Conservation (phyloP, 2,329 filamentous ascomycete genomes). For the Alternaria brassicae region DNA sequence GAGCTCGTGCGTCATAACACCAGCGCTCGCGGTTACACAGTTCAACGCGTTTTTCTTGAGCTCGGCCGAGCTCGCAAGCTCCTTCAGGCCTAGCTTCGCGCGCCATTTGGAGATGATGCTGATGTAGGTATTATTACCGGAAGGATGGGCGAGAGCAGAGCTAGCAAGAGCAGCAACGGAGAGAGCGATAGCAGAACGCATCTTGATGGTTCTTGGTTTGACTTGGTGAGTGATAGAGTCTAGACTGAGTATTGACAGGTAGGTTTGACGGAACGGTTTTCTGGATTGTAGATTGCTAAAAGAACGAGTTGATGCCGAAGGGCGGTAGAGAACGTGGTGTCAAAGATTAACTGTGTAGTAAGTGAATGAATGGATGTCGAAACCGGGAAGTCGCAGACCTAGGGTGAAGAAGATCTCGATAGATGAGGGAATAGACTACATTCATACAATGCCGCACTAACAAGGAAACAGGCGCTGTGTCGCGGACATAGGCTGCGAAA, state of each 20-base stretch:
- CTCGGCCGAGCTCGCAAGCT: constrained; percentile 23
- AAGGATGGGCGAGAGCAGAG: constrained; percentile 37
- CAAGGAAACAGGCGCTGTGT: constrained; percentile 20
- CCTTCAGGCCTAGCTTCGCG: constrained; percentile 34
- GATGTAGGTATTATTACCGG: constrained; percentile 32
- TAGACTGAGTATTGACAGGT: constrained; percentile 21
- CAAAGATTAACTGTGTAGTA: constrained; percentile 40
- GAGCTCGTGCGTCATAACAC: constrained; percentile 44
- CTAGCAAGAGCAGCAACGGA: constrained; percentile 41
- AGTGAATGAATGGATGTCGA: constrained; percentile 38
- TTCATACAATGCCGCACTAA: constrained; percentile 34
- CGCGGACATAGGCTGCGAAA: constrained; percentile 27
- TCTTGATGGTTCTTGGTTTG: constrained; percentile 31
- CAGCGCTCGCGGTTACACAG: constrained; percentile 32
- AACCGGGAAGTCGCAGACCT: constrained; percentile 49
- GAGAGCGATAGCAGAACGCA: constrained; percentile 37
- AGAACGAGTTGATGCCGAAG: constrained; percentile 37
- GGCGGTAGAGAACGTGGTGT: constrained; percentile 43
- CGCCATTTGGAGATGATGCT: constrained; percentile 38
- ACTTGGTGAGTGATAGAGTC: constrained; percentile 13
- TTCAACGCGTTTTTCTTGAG: constrained; percentile 39
- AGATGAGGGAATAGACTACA: constrained; percentile 30
- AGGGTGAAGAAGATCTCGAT: constrained; percentile 23
- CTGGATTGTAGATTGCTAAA: constrained; percentile 18
- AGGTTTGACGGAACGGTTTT: constrained; percentile 29